Conservation (phyloP, 202 grass and related monocot species). For the Bolboschoenoplectus hybrid region DNA sequence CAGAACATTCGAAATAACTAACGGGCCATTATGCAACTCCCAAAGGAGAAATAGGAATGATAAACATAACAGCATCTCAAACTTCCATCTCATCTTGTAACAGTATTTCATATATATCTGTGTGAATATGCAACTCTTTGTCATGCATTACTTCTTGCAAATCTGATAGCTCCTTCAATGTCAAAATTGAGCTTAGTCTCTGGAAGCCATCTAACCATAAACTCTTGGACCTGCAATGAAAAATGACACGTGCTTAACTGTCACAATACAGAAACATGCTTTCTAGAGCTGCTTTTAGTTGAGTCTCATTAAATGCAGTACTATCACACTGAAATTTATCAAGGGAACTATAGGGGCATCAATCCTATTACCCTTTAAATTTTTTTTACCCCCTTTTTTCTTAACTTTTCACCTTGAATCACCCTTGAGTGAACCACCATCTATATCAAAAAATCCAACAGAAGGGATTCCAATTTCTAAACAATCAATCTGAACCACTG, state of each 20-base stretch:
- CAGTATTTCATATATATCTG: slow-evolving; percentile 95
- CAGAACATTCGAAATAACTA: not conserved
- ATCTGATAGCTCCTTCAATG: slow-evolving; percentile 88
- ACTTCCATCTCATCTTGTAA: slow-evolving; percentile 71
- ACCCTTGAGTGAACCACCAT: not conserved
- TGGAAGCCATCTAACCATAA: slow-evolving; percentile 96
- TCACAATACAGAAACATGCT: not conserved
- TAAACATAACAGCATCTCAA: slow-evolving; percentile 30
- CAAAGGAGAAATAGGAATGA: slow-evolving; percentile 6
- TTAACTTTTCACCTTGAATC: slow-evolving; percentile 1
- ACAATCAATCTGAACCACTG: not conserved
- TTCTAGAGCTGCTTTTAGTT: not conserved
- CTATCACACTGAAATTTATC: not conserved
- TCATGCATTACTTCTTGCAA: slow-evolving; percentile 96
- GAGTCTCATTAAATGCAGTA: not conserved
- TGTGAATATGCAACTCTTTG: slow-evolving; percentile 83
- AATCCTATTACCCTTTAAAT: not conserved
- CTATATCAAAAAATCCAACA: not conserved
- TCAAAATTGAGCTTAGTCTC: slow-evolving; percentile 71
- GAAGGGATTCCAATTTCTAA: not conserved
- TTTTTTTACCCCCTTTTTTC: not conserved
- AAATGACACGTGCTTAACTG: not conserved
- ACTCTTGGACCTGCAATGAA: slow-evolving; percentile 71
- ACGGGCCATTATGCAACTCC: not conserved
- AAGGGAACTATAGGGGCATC: not conserved